Evolutionary conservation across 2,329 filamentous ascomycete genomes (phyloP), one percentile per base, ranked within the genome.

Genomic region (Cordyceps tenuipes): DNA sequence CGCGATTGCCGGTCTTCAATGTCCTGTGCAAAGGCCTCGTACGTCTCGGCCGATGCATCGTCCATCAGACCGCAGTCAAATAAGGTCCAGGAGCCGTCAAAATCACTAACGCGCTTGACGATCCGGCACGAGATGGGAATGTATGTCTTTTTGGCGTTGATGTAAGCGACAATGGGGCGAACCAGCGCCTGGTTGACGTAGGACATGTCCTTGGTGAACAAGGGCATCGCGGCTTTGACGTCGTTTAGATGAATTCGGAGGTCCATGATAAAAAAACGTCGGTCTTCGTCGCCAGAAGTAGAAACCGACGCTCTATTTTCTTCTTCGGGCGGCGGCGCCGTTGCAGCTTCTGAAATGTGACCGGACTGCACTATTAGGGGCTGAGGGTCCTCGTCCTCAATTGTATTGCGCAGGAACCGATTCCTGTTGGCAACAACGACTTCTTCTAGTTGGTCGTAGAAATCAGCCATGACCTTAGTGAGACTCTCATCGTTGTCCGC

Each of bases 171-270:
- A 63, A 99, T 99, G 17, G 94, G 94, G 5, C 94, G 86, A 41
- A 97, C 90, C 5, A 97, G 85, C 1, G 94, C 91, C 72, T 96
- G 95, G 74, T 97, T 97, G 68, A 97, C 89, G 72, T 97, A 99
- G 0, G 91, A 95, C 53, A 97, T 83, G 69, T 97, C 89, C 17
- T 85, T 87, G 1, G 89, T 96, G 76, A 99, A 97, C 55, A 97
- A 82, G 0, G 94, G 94, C 1, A 99, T 92, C 3, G 89, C 87
- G 31, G 94, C 94, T 66, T 91, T 90, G 49, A 97, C 91, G 65
- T 97, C 91, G 75, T 97, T 97, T 63, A 99, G 83, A 69, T 97
- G 89, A 63, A 97, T 87, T n/a, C 91, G 86, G 54, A 99, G 80
- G 72, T 99, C 94, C 83, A 97, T 96, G 63, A 97, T 87, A 4